Evolutionary conservation across 768 basidiomycete genomes (phyloP).

Genomic region (Steccherinum ochraceum): DNA sequence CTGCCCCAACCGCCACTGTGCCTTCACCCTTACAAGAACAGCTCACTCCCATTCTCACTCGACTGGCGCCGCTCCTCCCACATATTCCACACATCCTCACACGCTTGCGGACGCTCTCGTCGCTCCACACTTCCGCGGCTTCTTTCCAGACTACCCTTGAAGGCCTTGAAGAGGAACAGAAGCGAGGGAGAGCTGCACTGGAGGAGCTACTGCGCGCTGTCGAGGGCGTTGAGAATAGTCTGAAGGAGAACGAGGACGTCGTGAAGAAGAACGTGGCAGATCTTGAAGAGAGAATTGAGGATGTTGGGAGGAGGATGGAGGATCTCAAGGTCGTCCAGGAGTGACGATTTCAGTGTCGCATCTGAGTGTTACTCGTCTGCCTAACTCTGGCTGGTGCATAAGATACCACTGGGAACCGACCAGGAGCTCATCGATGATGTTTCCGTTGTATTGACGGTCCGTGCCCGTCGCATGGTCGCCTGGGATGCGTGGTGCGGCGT

Average conservation of each 20-base stretch:
- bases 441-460: too few species aligned
- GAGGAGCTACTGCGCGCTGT: slow-evolving; percentile 67
- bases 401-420: too few species aligned
- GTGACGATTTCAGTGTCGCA: too few species aligned
- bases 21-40: slow-evolving; percentile 40
- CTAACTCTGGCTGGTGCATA: too few species aligned
- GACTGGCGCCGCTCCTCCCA: slow-evolving; percentile 66
- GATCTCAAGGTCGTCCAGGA: slow-evolving; percentile 14
- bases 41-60: slow-evolving; percentile 59
- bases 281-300: slow-evolving; percentile 54
- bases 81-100: slow-evolving; percentile 88
- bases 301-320: slow-evolving; percentile 38
- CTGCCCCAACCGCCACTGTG: slow-evolving; percentile 19
- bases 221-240: slow-evolving; percentile 63
- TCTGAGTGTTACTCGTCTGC: too few species aligned
- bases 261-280: slow-evolving; percentile 70
- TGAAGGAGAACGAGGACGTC: slow-evolving; percentile 65
- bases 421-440: too few species aligned
- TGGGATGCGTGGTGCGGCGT: too few species aligned
- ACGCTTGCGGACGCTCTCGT: slow-evolving; percentile 77
- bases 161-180: slow-evolving; percentile 68
- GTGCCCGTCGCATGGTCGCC: too few species aligned
- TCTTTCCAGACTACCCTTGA: slow-evolving; percentile 66
- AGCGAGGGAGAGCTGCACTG: slow-evolving; percentile 53
- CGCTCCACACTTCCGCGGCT: slow-evolving; percentile 76